Evolutionary conservation across 2,329 filamentous ascomycete genomes (phyloP).

Genomic region (Parascedosporium putredinis): DNA sequence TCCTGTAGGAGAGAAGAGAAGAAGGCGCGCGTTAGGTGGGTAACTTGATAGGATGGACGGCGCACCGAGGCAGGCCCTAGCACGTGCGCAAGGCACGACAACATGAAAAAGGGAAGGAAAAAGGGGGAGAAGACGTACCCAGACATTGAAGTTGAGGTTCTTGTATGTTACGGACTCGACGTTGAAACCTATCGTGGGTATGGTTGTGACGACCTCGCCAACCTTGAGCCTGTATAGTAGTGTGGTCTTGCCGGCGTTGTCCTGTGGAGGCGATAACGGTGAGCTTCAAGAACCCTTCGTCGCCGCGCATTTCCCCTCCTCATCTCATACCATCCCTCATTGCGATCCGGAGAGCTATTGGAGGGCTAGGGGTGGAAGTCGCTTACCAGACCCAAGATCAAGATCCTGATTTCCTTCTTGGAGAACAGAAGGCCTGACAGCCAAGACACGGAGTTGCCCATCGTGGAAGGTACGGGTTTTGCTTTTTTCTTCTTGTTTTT

Average conservation of each 20-base stretch:
- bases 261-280: constrained; percentile 41
- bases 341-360: no score
- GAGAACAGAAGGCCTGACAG: constrained; percentile 67
- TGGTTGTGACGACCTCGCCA: constrained; percentile 96
- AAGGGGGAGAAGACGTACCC: constrained; percentile 51
- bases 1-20: constrained; percentile 53
- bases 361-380: neutral
- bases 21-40: neutral
- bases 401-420: constrained; percentile 96
- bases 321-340: no score
- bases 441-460: constrained; percentile 58
- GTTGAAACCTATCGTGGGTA: constrained; percentile 98
- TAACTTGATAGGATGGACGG: no score
- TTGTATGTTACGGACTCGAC: constrained; percentile 98
- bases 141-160: constrained; percentile 97
- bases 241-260: constrained; percentile 97
- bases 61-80: no score
- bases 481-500: neutral
- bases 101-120: neutral
- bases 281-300: no score
- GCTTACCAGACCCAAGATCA: constrained; percentile 84
- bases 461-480: constrained; percentile 21
- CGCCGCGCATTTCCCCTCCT: no score
- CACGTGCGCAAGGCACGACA: no score
- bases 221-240: constrained; percentile 95